Base-by-base conservation (phyloP, 331 rosid genomes). In the Rosa hybrid region DNA sequence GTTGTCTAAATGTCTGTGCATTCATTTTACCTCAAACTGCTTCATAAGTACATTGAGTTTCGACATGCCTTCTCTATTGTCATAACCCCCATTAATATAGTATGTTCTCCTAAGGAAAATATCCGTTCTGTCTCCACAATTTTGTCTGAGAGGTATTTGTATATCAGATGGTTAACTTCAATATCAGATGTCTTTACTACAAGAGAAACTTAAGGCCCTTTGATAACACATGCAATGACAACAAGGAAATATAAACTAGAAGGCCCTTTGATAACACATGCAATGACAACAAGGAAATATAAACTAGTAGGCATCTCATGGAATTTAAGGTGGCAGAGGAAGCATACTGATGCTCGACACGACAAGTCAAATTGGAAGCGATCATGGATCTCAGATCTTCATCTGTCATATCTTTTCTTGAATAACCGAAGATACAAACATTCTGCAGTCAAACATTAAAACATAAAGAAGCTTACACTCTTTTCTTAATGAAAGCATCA, bases 291-390 rank as follows among this genome's bases (percentile, higher is more conserved):
- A 18, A 62, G 68, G 38, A 34, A 45, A 42, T 6, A 51, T 25
- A 23, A 42, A 78, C 44, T 50, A 20, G 53, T 21, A 46, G 49
- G 14, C 8, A 46, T 21, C 25, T 21, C 45, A 12, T 13, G 41
- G 6, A 67, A 72, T 44, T 57, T 67, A 16, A 17, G 65, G 65
- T 45, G 57, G 62, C 23, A 65, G 12, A 78, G 23, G 88, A 87
- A 72, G 30, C 93, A 83, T 94, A 94, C 98, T 90, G 94, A 78
- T 94, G 98, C 73, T 91, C 98, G 64, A 94, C 89, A 50, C 98
- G 94, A 83, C 98, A 92, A 53, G 97, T 94, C 87, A 94, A 83
- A 69, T 92, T 92, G 65, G 98, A 91, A 83, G 98, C 97, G 54
- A 94, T 81, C 59, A 86, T 86, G 78, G 91, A 86, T 70, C 96